Conservation (phyloP, 106 monocot species). For the Dendrobium officinale region DNA sequence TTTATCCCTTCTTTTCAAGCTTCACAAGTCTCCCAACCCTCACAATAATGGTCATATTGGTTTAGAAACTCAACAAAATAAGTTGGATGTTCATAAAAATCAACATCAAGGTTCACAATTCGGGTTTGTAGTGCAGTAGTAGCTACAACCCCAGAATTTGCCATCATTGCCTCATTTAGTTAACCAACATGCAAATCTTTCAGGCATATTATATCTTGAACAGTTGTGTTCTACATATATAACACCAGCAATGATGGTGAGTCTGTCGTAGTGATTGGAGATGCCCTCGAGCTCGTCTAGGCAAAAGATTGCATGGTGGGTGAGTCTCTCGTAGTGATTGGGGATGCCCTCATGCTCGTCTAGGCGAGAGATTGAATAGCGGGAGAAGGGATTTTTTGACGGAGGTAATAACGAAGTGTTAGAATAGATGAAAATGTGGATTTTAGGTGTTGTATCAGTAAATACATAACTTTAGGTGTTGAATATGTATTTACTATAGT, state of each 20-base stretch:
- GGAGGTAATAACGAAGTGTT: no score
- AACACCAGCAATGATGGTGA: conserved; percentile 17
- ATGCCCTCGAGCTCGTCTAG: no score
- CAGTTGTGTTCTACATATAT: conserved; percentile 49
- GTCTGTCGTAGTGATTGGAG: no score
- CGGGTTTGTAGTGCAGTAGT: background rate
- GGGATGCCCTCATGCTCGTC: no score
- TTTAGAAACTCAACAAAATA: conserved; percentile 29
- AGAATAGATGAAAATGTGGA: no score
- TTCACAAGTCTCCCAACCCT: conserved; percentile 15
- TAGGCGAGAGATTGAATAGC: no score
- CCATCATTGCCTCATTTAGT: conserved; percentile 26
- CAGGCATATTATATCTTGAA: conserved; percentile 29
- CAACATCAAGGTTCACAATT: conserved; percentile 38
- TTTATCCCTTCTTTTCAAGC: conserved; percentile 17
- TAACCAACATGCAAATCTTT: conserved; percentile 27
- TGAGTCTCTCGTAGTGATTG: no score
- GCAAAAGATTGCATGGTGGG: no score
- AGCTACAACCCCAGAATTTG: conserved; percentile 27
- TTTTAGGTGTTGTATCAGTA: no score
- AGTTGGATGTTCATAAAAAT: conserved; percentile 27
- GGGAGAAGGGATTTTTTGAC: no score
- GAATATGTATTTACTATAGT: no score
- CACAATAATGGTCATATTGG: conserved; percentile 17
- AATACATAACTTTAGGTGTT: no score